Conservation (phyloP, 2,329 filamentous ascomycete genomes). For the Aspergillus eucalypticola region DNA sequence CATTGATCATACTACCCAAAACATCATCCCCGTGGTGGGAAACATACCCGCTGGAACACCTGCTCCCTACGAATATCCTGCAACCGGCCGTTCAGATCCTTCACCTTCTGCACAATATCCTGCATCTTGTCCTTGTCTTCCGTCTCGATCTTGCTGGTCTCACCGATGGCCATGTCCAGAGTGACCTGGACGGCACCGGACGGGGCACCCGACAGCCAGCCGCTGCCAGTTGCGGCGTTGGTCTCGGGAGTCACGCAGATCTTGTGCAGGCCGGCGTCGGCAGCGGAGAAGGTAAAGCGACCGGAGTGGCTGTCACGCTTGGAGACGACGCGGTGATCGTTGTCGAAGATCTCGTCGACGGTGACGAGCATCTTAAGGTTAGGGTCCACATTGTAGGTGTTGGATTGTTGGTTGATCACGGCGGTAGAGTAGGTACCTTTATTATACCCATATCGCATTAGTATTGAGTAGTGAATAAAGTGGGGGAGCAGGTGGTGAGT, state of each 20-base stretch:
- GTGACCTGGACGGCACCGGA: slow-evolving; percentile 80
- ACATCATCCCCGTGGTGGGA: not conserved
- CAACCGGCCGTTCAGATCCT: slow-evolving; percentile 83
- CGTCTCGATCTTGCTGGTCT: slow-evolving; percentile 90
- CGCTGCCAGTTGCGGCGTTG: slow-evolving; percentile 64
- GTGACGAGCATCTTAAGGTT: slow-evolving; percentile 84
- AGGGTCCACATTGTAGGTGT: slow-evolving; percentile 70
- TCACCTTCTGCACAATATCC: slow-evolving; percentile 83
- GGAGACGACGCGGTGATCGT: slow-evolving; percentile 92
- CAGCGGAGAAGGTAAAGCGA: slow-evolving; percentile 92
- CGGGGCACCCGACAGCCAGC: slow-evolving; percentile 69
- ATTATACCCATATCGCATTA: not conserved
- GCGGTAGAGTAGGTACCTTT: slow-evolving; percentile 80
- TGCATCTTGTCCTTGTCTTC: slow-evolving; percentile 90
- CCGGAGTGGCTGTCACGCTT: slow-evolving; percentile 75
- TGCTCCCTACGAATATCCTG: slow-evolving; percentile 91
- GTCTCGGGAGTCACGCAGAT: slow-evolving; percentile 91
- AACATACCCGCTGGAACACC: slow-evolving; percentile 83
- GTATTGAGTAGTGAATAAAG: not conserved
- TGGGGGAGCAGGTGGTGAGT: not conserved
- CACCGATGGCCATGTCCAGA: slow-evolving; percentile 89
- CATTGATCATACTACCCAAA: not conserved
- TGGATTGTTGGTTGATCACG: slow-evolving; percentile 72
- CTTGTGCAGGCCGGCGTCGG: slow-evolving; percentile 91
- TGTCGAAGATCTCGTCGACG: slow-evolving; percentile 95